phyloP scores from a whole-genome alignment of 257 asterid species.

The Nicotiana attenuata region DNA sequence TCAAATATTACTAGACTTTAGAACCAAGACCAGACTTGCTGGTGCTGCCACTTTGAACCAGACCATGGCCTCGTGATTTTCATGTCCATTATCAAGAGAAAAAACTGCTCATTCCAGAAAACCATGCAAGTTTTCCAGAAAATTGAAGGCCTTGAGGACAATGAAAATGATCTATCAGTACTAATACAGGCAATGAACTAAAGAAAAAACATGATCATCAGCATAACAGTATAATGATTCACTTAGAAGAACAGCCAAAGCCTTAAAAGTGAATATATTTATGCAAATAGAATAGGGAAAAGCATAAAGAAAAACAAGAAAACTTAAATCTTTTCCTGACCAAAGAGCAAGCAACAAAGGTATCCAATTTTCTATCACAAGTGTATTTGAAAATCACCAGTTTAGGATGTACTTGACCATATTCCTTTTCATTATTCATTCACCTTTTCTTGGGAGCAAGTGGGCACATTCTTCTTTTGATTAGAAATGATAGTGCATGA shows the following conservation, averaged over 20 bases:
- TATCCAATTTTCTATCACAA: neutral
- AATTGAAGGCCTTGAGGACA: neutral
- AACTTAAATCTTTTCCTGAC: neutral
- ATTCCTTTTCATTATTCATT: conserved; percentile 1
- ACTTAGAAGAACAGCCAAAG: neutral
- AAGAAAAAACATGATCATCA: neutral
- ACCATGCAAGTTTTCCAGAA: neutral
- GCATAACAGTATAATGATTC: neutral
- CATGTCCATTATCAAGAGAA: neutral
- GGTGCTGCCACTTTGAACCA: neutral
- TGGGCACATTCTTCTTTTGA: neutral
- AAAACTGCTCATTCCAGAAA: neutral
- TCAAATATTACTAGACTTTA: neutral
- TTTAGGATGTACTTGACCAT: neutral
- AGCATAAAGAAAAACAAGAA: neutral
- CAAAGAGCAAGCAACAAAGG: neutral
- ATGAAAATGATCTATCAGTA: neutral
- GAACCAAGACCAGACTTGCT: conserved; percentile 7
- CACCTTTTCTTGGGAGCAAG: neutral
- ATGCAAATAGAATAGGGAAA: no score
- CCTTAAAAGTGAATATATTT: neutral
- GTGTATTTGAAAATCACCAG: neutral
- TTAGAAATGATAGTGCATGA: neutral
- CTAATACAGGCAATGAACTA: neutral
- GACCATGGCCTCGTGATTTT: neutral